A percentile compares a stretch with the other conserved stretches of the same genome.
Evolutionary conservation across 2,329 filamentous ascomycete species (phyloP).

Genomic region (Penicillium vulpinum): DNA sequence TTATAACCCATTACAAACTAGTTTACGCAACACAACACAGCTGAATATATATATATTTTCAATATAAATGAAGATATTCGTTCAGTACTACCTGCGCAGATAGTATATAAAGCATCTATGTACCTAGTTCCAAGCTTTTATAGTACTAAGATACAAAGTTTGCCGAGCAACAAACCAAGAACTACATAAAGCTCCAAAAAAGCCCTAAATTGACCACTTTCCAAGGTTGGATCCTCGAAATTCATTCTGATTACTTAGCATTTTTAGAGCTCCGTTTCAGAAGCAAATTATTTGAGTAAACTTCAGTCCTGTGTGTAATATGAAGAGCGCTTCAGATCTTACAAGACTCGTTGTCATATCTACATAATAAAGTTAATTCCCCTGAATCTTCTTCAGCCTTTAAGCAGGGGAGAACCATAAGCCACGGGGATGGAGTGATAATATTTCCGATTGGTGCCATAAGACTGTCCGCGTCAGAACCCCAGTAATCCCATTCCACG

Average conservation of each 20-base stretch:
- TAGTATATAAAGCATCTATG: not conserved
- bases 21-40: not conserved
- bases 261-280: not conserved
- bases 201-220: not conserved
- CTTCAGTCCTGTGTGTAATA: not conserved
- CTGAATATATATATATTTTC: not conserved
- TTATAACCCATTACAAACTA: not conserved
- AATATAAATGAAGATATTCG: not conserved
- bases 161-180: not conserved
- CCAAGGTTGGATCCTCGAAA: too few relatives aligned
- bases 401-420: not conserved
- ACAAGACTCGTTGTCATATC: not conserved
- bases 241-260: not conserved
- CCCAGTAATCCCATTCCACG: slow-evolving; percentile 6
- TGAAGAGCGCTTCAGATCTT: not conserved
- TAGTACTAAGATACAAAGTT: not conserved
- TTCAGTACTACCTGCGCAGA: too few relatives aligned
- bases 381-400: not conserved
- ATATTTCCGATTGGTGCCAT: slow-evolving; percentile 8
- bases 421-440: not conserved
- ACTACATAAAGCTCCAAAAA: not conserved
- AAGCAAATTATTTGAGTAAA: not conserved
- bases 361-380: not conserved
- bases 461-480: slow-evolving; percentile 1
- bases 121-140: not conserved